Evolutionary conservation across 1,284 basidiomycete species (phyloP), one percentile per base, ranked within the genome.

Genomic region (Melampsora larici-populina): DNA sequence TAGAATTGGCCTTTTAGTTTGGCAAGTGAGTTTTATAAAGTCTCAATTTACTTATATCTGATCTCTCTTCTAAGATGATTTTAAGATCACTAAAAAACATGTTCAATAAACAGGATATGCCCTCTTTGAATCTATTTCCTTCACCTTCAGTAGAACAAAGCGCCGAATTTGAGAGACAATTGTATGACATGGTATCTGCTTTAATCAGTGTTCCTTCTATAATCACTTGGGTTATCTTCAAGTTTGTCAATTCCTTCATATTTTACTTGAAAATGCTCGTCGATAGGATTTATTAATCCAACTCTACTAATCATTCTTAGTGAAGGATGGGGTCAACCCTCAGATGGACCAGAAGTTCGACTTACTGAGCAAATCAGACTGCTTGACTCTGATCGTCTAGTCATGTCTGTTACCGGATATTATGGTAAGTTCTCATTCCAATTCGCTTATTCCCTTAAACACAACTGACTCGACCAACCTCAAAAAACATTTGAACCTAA

Each of bases 21-120:
- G 63, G 64, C 78, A 79, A 64, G 78, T 76, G 43, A 58, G 64
- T 66, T 21, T n/a, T n/a, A n/a, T n/a, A n/a, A n/a, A n/a, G n/a
- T n/a, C n/a, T n/a, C n/a, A n/a, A n/a, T n/a, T n/a, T n/a, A n/a
- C n/a, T n/a, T n/a, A n/a, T n/a, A n/a, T n/a, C n/a, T n/a, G n/a
- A n/a, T n/a, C n/a, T n/a, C n/a, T n/a, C n/a, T n/a, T n/a, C n/a
- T n/a, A 55, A 9, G 8, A n/a, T n/a, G 11, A 36, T 40, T 60
- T n/a, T 46, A 26, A 36, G 6, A 15, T 36, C n/a, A 11, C 21
- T 46, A 24, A 36, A 4, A n/a, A n/a, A n/a, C n/a, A n/a, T n/a
- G n/a, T n/a, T n/a, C n/a, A n/a, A n/a, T n/a, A 31, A 31, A 48
- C 26, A 76, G 73, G 73, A 76, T 31, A 76, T 76, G 73, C 73